These are phyloP conservation scores for Eucalyptus regnans DNA, from an alignment of 345 rosid species.

Conservation along the genomic window DNA sequence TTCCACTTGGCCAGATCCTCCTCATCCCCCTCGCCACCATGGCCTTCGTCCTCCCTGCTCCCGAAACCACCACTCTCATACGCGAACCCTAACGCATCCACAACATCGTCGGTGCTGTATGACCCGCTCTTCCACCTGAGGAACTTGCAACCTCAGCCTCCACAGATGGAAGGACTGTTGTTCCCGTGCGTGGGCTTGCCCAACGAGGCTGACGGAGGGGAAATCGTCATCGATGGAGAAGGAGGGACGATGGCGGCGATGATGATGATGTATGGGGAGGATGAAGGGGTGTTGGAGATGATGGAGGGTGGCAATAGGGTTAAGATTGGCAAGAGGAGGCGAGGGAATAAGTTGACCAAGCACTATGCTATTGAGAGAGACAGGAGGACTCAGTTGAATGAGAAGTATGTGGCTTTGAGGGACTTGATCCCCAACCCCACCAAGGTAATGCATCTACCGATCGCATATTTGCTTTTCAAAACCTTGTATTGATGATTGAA, in stretches of 20 bases:
- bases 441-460: neutral
- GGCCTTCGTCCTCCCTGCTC: neutral
- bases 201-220: neutral
- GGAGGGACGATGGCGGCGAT: neutral
- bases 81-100: neutral
- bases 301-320: constrained; percentile 6
- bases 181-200: neutral
- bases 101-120: neutral
- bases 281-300: neutral
- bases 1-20: neutral
- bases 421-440: constrained; percentile 60
- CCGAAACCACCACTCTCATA: neutral
- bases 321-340: constrained; percentile 37
- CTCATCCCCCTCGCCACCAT: neutral
- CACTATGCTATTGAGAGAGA: constrained; percentile 60
- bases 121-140: neutral
- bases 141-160: neutral
- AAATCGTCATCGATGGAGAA: neutral
- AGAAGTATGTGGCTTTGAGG: constrained; percentile 38
- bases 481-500: neutral
- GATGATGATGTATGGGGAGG: neutral
- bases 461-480: neutral
- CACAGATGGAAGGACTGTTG: neutral
- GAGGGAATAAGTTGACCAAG: constrained; percentile 23
- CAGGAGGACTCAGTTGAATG: constrained; percentile 56